These are phyloP conservation scores for Coniella vitis DNA, from an alignment of 2,329 filamentous ascomycete species.

Conservation along the genomic window DNA sequence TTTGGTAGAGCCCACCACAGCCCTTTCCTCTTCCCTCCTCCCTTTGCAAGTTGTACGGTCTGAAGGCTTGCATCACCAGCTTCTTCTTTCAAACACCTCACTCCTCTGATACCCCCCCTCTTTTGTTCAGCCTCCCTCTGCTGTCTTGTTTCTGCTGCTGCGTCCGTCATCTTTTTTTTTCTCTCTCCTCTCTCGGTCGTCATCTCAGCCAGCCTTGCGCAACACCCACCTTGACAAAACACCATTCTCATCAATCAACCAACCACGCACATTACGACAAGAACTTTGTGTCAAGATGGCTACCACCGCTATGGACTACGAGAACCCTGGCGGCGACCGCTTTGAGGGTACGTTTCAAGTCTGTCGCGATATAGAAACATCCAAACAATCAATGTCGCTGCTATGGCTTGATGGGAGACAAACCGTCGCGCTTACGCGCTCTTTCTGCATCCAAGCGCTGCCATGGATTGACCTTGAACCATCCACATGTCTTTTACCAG, in stretches of 20 bases:
- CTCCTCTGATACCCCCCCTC: no score
- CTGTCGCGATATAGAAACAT: background rate
- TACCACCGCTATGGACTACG: conserved; percentile 64
- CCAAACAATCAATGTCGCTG: no score
- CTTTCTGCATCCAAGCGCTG: no score
- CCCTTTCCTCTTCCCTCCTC: background rate
- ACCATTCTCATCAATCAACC: conserved; percentile 5
- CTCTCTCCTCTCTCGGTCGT: background rate
- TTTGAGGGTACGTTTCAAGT: conserved; percentile 50
- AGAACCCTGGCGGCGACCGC: conserved; percentile 59
- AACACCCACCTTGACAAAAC: background rate
- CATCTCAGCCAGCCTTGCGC: background rate
- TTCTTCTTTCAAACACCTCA: no score
- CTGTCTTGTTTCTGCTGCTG: background rate
- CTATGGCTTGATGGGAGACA: no score
- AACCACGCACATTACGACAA: no score
- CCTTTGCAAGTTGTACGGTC: no score
- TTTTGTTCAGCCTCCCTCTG: background rate
- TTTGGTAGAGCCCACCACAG: background rate
- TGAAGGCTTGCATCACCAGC: no score
- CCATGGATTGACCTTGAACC: no score
- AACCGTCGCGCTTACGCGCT: no score
- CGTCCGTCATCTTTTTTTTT: background rate
- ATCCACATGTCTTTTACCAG: no score
- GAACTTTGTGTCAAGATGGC: conserved; percentile 41